These are phyloP conservation scores for Eragrostis tef DNA, from an alignment of 202 grass and related monocot genomes.

Conservation along the genomic window DNA sequence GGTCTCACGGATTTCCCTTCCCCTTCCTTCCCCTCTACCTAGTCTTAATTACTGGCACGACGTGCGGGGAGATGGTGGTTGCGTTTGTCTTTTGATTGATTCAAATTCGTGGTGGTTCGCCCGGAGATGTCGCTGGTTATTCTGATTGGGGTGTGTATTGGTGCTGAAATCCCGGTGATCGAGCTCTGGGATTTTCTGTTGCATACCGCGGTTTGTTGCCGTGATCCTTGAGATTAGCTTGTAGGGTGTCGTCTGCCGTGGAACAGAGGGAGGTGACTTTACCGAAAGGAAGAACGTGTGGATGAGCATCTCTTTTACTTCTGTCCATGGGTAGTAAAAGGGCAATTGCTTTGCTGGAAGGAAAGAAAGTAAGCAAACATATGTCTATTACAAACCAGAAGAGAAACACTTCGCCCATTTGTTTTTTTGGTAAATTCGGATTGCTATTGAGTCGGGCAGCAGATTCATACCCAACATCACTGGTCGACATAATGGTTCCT, in stretches of 20 bases:
- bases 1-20: constrained; percentile 34
- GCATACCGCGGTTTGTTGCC: not conserved
- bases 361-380: not conserved
- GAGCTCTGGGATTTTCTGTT: not conserved
- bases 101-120: constrained; percentile 7
- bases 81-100: not conserved
- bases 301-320: not conserved
- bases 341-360: constrained; percentile 36
- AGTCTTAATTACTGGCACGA: not conserved
- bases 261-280: not conserved
- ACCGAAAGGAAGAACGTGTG: not conserved
- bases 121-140: not conserved
- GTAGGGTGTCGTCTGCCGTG: not conserved
- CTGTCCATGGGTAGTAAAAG: constrained; percentile 40
- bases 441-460: not conserved
- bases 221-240: constrained; percentile 2
- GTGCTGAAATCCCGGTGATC: not conserved
- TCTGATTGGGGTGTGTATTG: not conserved
- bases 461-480: not conserved
- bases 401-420: not conserved
- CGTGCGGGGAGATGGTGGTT: not conserved
- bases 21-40: not conserved
- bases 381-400: not conserved
- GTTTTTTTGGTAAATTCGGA: not conserved
- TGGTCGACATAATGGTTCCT: not conserved